Conservation (phyloP, 2,329 filamentous ascomycete species). For the Bipolaris oryzae region DNA sequence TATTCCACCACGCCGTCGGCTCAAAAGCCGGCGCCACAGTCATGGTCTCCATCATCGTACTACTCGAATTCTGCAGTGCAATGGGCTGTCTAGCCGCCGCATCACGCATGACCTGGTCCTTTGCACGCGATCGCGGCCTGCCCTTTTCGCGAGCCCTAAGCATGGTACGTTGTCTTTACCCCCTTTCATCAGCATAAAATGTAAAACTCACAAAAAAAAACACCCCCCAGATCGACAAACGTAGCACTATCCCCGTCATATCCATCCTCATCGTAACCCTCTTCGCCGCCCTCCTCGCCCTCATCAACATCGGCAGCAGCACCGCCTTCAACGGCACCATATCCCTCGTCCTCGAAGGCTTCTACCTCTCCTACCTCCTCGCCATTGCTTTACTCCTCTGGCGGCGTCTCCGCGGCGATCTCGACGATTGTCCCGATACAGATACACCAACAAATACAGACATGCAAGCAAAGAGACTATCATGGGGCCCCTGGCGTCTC, state of each 20-base stretch:
- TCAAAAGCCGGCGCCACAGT: slow-evolving; percentile 52
- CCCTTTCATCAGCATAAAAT: not conserved
- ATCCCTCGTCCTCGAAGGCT: slow-evolving; percentile 44
- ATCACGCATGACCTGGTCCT: slow-evolving; percentile 53
- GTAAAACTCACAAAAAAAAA: not conserved
- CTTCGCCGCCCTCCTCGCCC: slow-evolving; percentile 53
- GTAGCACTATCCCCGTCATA: slow-evolving; percentile 52
- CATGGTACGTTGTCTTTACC: slow-evolving; percentile 25
- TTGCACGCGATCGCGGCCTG: slow-evolving; percentile 52
- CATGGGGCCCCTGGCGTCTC: slow-evolving; percentile 46
- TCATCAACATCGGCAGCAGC: slow-evolving; percentile 60
- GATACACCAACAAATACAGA: not conserved
- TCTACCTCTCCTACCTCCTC: slow-evolving; percentile 46
- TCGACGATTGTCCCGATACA: slow-evolving; percentile 17
- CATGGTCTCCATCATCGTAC: slow-evolving; percentile 54
- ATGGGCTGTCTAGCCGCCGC: slow-evolving; percentile 51
- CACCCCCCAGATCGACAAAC: slow-evolving; percentile 41
- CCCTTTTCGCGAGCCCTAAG: slow-evolving; percentile 45
- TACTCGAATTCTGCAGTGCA: slow-evolving; percentile 50
- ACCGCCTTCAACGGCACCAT: slow-evolving; percentile 46
- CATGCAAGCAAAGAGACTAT: slow-evolving; percentile 32
- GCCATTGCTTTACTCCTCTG: slow-evolving; percentile 43
- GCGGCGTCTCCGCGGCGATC: slow-evolving; percentile 44
- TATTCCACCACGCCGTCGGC: slow-evolving; percentile 50
- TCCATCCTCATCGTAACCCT: slow-evolving; percentile 55